Evolutionary conservation across 768 basidiomycete genomes (phyloP), one percentile per base, ranked within the genome.

Genomic region (Lentinus brumalis): DNA sequence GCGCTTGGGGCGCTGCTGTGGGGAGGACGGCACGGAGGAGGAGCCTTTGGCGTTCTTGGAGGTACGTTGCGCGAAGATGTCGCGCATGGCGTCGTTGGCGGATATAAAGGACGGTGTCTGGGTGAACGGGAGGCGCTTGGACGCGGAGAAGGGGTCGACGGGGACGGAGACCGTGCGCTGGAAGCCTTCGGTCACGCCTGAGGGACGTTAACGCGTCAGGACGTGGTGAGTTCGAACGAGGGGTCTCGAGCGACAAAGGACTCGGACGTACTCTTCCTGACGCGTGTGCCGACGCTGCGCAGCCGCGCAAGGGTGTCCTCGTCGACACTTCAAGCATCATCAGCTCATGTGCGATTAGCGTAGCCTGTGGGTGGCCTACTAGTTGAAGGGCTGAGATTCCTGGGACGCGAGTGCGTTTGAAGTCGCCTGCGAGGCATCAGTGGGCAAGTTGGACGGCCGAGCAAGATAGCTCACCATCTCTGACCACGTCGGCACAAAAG

Each of bases 151-250:
- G 32, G 61, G 52, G 51, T 61, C 57, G 32, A 61, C 55, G 10
- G 66, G 59, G 49, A 60, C 54, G 29, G 66, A 62, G 15, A 60
- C 63, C 35, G 66, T 59, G 16, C 63, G 52, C n/a, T 62, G 53
- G 58, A 65, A 67, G 53, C 63, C 66, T 18, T 67, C 66, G 5
- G 61, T 65, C 55, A 67, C 63, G 53, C 63, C 66, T 67, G 21
- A 32, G 42, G 15, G 9, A 38, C 39, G 4, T 12, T 21, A 53
- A 39, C 53, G 62, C 59, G 50, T 65, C 44, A 26, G 35, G 42
- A 49, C 12, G 21, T 10, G 40, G 4, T n/a, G 4, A 32, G 30
- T 8, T 29, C 2, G 18, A 29, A 44, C 5, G 39, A 38, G 38
- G 53, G 40, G 26, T 10, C 29, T 18, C 4, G 50, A 44, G 39